Evolutionary conservation across 768 basidiomycete species (phyloP).

Genomic region (Cyathus striatus): DNA sequence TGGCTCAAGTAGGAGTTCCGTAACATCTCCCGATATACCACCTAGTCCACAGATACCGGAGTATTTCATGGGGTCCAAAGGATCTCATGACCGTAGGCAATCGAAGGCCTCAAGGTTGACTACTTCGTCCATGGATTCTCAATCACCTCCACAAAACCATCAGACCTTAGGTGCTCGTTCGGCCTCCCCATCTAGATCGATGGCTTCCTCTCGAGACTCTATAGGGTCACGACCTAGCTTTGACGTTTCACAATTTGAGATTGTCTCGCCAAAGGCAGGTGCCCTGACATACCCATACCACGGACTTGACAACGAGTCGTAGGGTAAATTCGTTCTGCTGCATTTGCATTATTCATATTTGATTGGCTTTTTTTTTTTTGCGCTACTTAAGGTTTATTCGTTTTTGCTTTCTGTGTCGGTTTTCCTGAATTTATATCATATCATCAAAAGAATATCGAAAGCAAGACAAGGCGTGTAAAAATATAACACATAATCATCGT

Average conservation of each 20-base stretch:
- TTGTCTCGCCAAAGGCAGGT: slow-evolving; percentile 48
- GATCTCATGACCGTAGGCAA: slow-evolving; percentile 17
- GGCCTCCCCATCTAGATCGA: slow-evolving; percentile 28
- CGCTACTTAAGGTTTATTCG: too few species aligned
- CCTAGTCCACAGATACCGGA: slow-evolving; percentile 61
- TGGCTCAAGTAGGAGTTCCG: slow-evolving; percentile 29
- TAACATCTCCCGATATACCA: slow-evolving; percentile 43
- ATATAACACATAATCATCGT: not conserved
- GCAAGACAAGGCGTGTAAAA: too few species aligned
- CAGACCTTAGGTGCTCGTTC: slow-evolving; percentile 16
- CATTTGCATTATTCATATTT: slow-evolving; percentile 5
- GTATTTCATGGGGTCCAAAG: slow-evolving; percentile 27
- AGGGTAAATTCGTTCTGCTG: slow-evolving; percentile 2
- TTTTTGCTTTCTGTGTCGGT: too few species aligned
- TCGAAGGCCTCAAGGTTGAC: slow-evolving; percentile 26
- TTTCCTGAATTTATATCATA: not conserved
- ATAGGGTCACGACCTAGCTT: slow-evolving; percentile 46
- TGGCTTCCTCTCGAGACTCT: slow-evolving; percentile 37
- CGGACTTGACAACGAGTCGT: slow-evolving; percentile 37
- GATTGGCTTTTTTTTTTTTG: slow-evolving; percentile 1
- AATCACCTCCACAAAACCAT: slow-evolving; percentile 20
- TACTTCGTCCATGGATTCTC: slow-evolving; percentile 27
- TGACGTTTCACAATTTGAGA: slow-evolving; percentile 65
- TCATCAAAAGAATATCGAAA: too few species aligned
- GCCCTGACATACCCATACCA: slow-evolving; percentile 55